Percentiles rank a stretch among this genome's conserved stretches.
Conservation (phyloP, 768 basidiomycete species). For the Trametes villosa region DNA sequence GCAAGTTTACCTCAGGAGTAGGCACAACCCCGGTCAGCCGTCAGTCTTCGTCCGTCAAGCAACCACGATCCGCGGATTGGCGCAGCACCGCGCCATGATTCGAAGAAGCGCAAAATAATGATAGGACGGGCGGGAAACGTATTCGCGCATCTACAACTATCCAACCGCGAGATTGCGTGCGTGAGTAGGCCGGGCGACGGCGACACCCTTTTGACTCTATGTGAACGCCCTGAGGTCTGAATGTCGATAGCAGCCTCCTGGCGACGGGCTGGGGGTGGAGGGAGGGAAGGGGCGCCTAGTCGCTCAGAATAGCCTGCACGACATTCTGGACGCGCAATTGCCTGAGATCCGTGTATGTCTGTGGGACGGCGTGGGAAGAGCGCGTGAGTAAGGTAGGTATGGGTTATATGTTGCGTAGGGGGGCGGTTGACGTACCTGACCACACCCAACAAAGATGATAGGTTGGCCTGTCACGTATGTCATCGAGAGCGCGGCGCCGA, state of each 20-base stretch:
- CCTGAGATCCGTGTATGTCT: conserved; percentile 97
- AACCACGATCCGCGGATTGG: not conserved
- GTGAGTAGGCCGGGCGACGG: too few species aligned
- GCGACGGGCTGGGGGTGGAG: not conserved
- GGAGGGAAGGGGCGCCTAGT: conserved; percentile 41
- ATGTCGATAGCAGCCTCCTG: too few species aligned
- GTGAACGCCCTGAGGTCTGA: too few species aligned
- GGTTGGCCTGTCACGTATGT: conserved; percentile 99
- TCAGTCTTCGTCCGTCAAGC: not conserved
- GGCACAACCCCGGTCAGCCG: too few species aligned
- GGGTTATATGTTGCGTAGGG: not conserved
- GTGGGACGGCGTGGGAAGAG: not conserved
- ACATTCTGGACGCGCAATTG: conserved; percentile 91
- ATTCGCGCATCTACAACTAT: not conserved
- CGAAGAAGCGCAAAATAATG: not conserved
- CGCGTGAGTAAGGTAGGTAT: not conserved
- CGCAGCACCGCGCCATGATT: too few species aligned
- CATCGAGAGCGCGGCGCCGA: conserved; percentile 98
- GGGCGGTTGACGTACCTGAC: conserved; percentile 67
- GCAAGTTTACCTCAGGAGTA: too few species aligned
- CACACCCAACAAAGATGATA: conserved; percentile 97
- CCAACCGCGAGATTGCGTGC: not conserved
- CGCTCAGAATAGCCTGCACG: conserved; percentile 88
- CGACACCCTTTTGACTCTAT: too few species aligned
- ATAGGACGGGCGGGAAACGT: not conserved